A percentile compares a stretch with the other conserved stretches of the same genome.
Evolutionary conservation across 164 flowering plant genomes (phyloP).

Genomic region (Paratinospora sagittata): DNA sequence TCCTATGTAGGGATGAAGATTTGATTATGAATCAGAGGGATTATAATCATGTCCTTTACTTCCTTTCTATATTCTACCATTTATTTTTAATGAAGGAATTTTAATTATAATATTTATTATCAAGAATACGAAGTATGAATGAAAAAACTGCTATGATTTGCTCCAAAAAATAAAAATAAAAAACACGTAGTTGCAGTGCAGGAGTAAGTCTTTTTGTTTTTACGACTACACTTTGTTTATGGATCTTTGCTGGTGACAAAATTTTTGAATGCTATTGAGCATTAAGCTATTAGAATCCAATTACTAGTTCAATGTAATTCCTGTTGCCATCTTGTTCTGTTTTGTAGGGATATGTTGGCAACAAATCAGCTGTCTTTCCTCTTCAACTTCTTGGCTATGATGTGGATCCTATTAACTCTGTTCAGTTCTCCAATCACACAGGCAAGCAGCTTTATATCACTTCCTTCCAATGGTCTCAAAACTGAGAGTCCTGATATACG

Average conservation of each 20-base stretch:
- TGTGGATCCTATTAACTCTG: conserved; percentile 97
- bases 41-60: not conserved
- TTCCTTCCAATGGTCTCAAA: conserved; percentile 37
- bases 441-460: conserved; percentile 76
- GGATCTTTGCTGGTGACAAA: not conserved
- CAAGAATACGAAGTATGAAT: not conserved
- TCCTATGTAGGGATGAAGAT: not conserved
- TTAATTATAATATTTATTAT: not conserved
- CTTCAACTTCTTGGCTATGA: conserved; percentile 93
- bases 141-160: not conserved
- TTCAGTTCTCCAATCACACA: conserved; percentile 99
- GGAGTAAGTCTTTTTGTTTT: not conserved
- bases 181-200: too few species aligned
- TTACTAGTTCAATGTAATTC: not conserved
- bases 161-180: too few species aligned
- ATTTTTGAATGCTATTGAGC: not conserved
- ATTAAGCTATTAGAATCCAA: not conserved
- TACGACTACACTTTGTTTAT: not conserved
- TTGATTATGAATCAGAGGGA: not conserved
- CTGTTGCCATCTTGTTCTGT: not conserved
- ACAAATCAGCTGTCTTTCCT: conserved; percentile 97
- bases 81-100: too few species aligned
- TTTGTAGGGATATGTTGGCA: conserved; percentile 92
- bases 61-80: not conserved
- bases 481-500: conserved; percentile 40